Conservation (phyloP, 305 asterid species). For the Fraxinus sp. region DNA sequence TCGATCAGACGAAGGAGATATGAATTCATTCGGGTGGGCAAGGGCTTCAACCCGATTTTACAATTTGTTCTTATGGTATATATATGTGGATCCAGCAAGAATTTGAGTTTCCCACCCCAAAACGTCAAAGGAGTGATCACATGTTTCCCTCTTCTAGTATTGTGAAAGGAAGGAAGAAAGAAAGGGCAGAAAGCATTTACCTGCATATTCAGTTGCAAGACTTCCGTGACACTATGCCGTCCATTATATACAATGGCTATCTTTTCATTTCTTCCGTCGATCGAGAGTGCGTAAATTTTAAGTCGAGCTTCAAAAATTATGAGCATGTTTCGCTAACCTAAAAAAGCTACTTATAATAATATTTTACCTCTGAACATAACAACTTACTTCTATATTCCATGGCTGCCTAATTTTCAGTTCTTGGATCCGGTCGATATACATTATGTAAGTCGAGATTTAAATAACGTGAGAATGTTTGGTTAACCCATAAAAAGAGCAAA, state of each 20-base stretch:
- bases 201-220: constrained; percentile 18
- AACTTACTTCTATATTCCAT: neutral
- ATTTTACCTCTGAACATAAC: neutral
- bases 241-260: neutral
- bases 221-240: constrained; percentile 28
- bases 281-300: neutral
- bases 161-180: constrained; percentile 1
- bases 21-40: neutral
- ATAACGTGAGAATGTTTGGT: neutral
- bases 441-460: neutral
- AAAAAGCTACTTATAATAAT: neutral
- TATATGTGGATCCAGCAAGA: neutral
- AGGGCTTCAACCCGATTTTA: neutral
- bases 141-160: constrained; percentile 25
- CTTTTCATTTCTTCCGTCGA: neutral
- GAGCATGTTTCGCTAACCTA: neutral
- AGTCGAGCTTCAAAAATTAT: neutral
- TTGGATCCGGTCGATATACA: neutral
- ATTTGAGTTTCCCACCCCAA: constrained; percentile 12
- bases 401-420: neutral
- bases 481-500: neutral
- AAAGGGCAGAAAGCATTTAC: constrained; percentile 6
- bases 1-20: neutral
- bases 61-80: neutral
- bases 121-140: constrained; percentile 24